Evolutionary conservation across 768 basidiomycete genomes (phyloP), one percentile per base, ranked within the genome.

Genomic region (Lyophyllum shimeji): DNA sequence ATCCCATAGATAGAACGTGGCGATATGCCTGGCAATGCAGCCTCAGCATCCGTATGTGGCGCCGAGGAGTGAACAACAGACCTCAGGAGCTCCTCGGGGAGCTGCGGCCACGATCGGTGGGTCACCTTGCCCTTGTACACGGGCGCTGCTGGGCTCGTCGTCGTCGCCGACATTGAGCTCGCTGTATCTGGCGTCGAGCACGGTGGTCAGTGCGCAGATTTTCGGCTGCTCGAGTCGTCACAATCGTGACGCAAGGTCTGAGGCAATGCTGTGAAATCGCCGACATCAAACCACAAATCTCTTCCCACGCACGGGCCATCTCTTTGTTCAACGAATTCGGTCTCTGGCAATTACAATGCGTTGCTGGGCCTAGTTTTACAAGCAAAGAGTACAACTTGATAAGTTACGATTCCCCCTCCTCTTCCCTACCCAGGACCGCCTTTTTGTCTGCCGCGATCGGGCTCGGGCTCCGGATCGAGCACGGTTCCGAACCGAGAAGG

Each of bases 71-170:
- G 18, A 61, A 46, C 49, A 49, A 72, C 79, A 66, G 63, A 82
- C 85, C 79, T 79, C 67, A 87, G 70, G 63, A 87, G 77, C 65
- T 87, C 85, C 50, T 76, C 74, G 0, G 84, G 84, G 20, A 86
- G 68, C 59, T 85, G 78, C n/a, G 76, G 76, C 84, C 84, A 86
- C 18, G 82, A 84, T 67, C 82, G 68, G 61, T 77, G 70, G 6
- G 81, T 76, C 18, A 71, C 70, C 66, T 86, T 86, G 51, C 84
- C 84, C 63, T 86, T 86, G 70, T 79, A 82, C n/a, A 69, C 52
- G 59, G 66, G 61, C 61, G 67, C 64, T 59, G 46, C 51, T 59
- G 59, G 67, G 49, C 62, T 63, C 62, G 64, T 67, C 56, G 64
- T 67, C 56, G 69, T 63, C 53, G 70, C 25, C 27, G 59, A 47